phyloP scores from a whole-genome alignment of 1,284 basidiomycete species.

The Ustilago lituana region DNA sequence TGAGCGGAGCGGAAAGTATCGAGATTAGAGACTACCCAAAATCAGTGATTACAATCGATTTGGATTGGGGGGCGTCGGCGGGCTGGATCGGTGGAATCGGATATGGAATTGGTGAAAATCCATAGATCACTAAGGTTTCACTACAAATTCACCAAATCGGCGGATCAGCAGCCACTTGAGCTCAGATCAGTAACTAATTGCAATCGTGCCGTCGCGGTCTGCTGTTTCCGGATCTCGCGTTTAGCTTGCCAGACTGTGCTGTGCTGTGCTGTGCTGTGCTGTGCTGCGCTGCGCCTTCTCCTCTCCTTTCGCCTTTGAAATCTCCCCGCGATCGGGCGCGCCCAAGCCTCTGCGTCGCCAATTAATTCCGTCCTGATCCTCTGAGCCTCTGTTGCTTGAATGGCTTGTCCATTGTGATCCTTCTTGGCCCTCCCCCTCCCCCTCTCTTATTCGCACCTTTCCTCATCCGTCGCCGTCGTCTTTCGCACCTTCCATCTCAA shows the following conservation, averaged over 20 bases:
- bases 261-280: no score
- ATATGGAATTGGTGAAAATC: constrained; percentile 3
- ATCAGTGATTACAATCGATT: background rate
- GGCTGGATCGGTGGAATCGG: constrained; percentile 22
- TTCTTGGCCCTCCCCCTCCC: background rate
- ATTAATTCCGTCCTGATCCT: background rate
- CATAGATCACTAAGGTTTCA: background rate
- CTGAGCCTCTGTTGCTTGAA: background rate
- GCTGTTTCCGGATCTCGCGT: constrained; percentile 13
- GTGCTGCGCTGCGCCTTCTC: no score
- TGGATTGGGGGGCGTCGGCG: no score
- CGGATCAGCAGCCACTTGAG: constrained; percentile 12
- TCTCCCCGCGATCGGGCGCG: constrained; percentile 34
- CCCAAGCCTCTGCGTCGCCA: constrained; percentile 3
- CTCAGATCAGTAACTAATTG: no score
- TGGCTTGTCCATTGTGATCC: no score
- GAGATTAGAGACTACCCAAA: background rate
- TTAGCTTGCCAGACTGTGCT: no score
- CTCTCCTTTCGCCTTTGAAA: background rate
- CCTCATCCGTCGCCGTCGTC: no score
- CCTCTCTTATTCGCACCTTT: background rate
- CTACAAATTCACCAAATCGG: constrained; percentile 13
- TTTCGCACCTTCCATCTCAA: background rate
- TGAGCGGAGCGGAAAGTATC: background rate
- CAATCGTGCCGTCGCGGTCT: background rate